Conservation (phyloP, 164 flowering plant genomes). For the Aristolochia fimbriata region DNA sequence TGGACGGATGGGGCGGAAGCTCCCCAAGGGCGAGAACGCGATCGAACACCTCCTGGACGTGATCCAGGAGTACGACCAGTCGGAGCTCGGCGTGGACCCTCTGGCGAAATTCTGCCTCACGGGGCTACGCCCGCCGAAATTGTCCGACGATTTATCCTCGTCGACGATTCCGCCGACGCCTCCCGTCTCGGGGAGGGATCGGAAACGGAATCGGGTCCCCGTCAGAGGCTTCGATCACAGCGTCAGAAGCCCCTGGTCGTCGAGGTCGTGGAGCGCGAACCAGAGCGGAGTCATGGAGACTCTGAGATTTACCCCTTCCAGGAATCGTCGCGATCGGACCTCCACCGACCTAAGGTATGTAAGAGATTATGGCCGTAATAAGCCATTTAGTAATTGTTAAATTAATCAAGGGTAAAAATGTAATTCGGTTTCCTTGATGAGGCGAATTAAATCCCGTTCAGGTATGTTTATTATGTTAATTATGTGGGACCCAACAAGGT, state of each 20-base stretch:
- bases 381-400: too few species aligned
- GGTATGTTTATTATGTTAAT: too few species aligned
- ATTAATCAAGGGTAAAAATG: too few species aligned
- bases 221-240: slow-evolving; percentile 36
- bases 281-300: slow-evolving; percentile 33
- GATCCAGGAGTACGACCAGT: slow-evolving; percentile 59
- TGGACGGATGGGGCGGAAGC: slow-evolving; percentile 44
- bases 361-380: too few species aligned
- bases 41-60: slow-evolving; percentile 59
- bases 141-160: slow-evolving; percentile 29
- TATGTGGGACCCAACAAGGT: too few species aligned
- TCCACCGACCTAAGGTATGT: too few species aligned
- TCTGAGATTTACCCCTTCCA: slow-evolving; percentile 34
- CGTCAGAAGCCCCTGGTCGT: slow-evolving; percentile 45
- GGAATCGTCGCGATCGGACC: slow-evolving; percentile 16
- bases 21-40: slow-evolving; percentile 50
- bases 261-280: slow-evolving; percentile 40
- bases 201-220: slow-evolving; percentile 20
- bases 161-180: slow-evolving; percentile 23
- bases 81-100: slow-evolving; percentile 45
- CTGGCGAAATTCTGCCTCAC: slow-evolving; percentile 49
- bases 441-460: too few species aligned
- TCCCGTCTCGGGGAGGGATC: background rate
- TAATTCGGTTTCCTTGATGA: too few species aligned
- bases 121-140: slow-evolving; percentile 44